Conservation (phyloP, 371 early-diverging fungal genomes). For the Apophysomyces variabilis region DNA sequence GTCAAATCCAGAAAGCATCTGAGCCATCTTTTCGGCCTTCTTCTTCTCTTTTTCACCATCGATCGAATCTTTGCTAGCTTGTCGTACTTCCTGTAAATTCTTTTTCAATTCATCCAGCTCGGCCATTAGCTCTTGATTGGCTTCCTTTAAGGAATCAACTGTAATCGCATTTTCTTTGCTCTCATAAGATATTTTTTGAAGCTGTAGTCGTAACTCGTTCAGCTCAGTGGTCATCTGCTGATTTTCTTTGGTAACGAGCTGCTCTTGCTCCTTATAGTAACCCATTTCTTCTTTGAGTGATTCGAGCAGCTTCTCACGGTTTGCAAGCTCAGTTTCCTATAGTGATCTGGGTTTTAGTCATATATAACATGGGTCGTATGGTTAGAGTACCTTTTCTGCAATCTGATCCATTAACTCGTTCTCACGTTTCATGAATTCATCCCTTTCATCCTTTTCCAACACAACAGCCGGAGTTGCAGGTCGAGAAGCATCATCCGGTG, state of each 20-base stretch:
- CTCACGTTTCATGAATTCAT: slow-evolving; percentile 91
- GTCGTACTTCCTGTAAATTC: slow-evolving; percentile 45
- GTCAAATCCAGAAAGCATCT: slow-evolving; percentile 87
- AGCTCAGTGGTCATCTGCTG: slow-evolving; percentile 71
- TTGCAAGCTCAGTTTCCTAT: slow-evolving; percentile 65
- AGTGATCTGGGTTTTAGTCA: not conserved
- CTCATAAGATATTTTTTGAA: slow-evolving; percentile 86
- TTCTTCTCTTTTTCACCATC: slow-evolving; percentile 76
- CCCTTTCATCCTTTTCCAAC: slow-evolving; percentile 87
- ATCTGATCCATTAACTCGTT: slow-evolving; percentile 91
- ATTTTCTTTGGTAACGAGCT: slow-evolving; percentile 67
- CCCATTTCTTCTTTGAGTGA: slow-evolving; percentile 68
- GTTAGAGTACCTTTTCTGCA: slow-evolving; percentile 66
- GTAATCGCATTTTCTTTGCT: slow-evolving; percentile 84
- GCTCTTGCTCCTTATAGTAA: slow-evolving; percentile 67
- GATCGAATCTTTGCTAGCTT: slow-evolving; percentile 30
- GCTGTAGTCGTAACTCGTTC: slow-evolving; percentile 73
- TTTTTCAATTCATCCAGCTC: slow-evolving; percentile 78
- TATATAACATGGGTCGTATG: not conserved
- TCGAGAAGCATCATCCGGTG: slow-evolving; percentile 57
- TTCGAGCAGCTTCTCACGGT: slow-evolving; percentile 59
- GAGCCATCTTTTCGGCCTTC: slow-evolving; percentile 83
- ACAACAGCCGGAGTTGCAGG: slow-evolving; percentile 78
- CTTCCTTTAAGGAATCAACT: slow-evolving; percentile 85
- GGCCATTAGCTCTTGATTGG: slow-evolving; percentile 70